Evolutionary conservation across 768 basidiomycete species (phyloP).

Genomic region (Suillus plorans): DNA sequence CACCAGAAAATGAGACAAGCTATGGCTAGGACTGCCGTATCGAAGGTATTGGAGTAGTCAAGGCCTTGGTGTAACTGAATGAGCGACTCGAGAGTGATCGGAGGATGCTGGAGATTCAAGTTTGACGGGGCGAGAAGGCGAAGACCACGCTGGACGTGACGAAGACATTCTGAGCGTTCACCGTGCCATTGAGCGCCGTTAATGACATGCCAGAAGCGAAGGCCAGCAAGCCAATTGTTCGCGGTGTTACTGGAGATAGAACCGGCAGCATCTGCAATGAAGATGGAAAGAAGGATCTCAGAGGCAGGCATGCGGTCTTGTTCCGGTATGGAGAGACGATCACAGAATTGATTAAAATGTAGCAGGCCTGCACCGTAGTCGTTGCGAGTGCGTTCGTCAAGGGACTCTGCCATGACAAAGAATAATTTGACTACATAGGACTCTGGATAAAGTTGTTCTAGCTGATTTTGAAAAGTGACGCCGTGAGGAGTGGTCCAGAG

Average conservation of each 20-base stretch:
- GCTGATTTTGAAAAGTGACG: slow-evolving; percentile 11
- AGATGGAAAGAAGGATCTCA: slow-evolving; percentile 27
- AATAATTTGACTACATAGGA: slow-evolving; percentile 2
- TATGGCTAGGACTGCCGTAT: background rate
- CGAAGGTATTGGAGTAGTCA: background rate
- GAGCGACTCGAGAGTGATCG: background rate
- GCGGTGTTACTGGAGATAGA: slow-evolving; percentile 20
- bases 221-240: slow-evolving; percentile 33
- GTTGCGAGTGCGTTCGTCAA: slow-evolving; percentile 17
- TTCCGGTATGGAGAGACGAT: slow-evolving; percentile 34
- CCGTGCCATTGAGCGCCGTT: slow-evolving; percentile 24
- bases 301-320: slow-evolving; percentile 33
- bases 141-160: background rate
- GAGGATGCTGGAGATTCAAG: background rate
- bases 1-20: background rate
- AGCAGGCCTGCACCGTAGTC: slow-evolving; percentile 34
- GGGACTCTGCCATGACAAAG: slow-evolving; percentile 11
- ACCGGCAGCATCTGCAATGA: slow-evolving; percentile 24
- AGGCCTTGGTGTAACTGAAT: background rate
- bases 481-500: slow-evolving; percentile 19
- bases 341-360: slow-evolving; percentile 37
- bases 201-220: slow-evolving; percentile 36
- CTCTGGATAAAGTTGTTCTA: background rate
- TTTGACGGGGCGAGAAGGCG: background rate
- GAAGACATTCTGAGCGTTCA: slow-evolving; percentile 1